Evolutionary conservation across 2,329 filamentous ascomycete species (phyloP), one percentile per base, ranked within the genome.

Genomic region (Cytospora mali): DNA sequence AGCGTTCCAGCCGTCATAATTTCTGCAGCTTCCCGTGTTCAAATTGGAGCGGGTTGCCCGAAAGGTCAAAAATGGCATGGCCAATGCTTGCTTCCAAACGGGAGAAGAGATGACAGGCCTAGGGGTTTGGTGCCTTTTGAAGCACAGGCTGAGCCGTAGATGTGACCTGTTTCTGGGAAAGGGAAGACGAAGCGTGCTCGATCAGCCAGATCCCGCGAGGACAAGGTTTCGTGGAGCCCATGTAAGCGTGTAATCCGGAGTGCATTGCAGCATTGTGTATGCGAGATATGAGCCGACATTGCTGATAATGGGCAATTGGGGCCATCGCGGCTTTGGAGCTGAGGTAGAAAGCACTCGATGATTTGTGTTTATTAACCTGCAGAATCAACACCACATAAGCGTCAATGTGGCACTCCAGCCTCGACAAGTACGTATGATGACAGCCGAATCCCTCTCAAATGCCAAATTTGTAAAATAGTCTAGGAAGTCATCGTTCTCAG

Each of bases 21-120:
- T 68, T 63, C 73, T 78, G 77, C 76, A 71, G 71, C 68, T 67
- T 71, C 68, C 77, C 77, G 76, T 61, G 31, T 68, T 62, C 65
- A 54, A 66, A 68, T 69, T n/a, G 66, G 66, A 58, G 61, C 62
- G 61, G 46, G 61, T 64, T 53, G 67, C 66, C 65, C 62, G 64
- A 65, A 67, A 52, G 69, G 67, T 69, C 70, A 68, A 71, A 70
- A 60, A 69, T 61, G 62, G 65, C 62, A 66, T 69, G 66, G 67
- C 61, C 67, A 69, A 66, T 69, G 64, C 64, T 66, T 68, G 65
- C 64, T 69, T 66, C 69, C 71, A 73, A 75, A 75, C 71, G 69
- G 66, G 69, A 68, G 66, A 65, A 62, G 69, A 67, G 69, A 70
- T 68, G 69, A 71, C 66, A 69, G 64, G 46, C 53, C 53, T 58